Evolutionary conservation across 1,139 yeast genomes (phyloP), one percentile per base, ranked within the genome.

Genomic region (Barnettozyma hawaiiensis): DNA sequence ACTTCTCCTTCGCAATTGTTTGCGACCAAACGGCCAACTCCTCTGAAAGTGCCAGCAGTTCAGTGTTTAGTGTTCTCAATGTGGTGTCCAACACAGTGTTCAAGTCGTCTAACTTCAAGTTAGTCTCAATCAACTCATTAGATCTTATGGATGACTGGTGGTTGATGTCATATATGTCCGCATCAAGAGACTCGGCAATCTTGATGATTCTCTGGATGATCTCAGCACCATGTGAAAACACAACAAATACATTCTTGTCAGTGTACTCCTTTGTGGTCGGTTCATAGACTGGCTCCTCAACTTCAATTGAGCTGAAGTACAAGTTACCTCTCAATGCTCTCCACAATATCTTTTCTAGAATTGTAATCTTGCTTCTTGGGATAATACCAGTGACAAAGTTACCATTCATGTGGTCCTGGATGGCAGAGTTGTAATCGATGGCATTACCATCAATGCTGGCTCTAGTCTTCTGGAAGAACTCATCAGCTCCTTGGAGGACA

Each of bases 281-380:
- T 45, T 78, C 81, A 41, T 70, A 67, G 38, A 77, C 64, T 20
- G 79, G 75, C 53, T 81, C 83, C 3, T 71, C 67, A 48, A 89
- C 71, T 50, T 84, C 89, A 46, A 78, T 75, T 51, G 81, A 78
- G 53, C 78, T 79, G 64, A 87, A 80, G 61, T 74, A 85, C 57
- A 92, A 69, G 62, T 90, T 90, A 61, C 98, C 97, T 63, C 97
- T 80, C 54, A 92, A 72, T 2, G 81, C 81, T 65, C 98, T 77
- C 97, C 97, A 92, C 51, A 94, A 71, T 43, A 94, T 87, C 55
- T 87, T 85, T 61, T 89, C 95, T 53, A 92, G 69, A 4, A 85
- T 73, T 38, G 71, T 69, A 41, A 83, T 78, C 59, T 85, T 85
- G 21, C 75, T 76, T 46, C 94, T 76, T 48, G 79, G 76, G 40